Conservation (phyloP, 2,329 filamentous ascomycete genomes). For the Leptographium radiaticola region DNA sequence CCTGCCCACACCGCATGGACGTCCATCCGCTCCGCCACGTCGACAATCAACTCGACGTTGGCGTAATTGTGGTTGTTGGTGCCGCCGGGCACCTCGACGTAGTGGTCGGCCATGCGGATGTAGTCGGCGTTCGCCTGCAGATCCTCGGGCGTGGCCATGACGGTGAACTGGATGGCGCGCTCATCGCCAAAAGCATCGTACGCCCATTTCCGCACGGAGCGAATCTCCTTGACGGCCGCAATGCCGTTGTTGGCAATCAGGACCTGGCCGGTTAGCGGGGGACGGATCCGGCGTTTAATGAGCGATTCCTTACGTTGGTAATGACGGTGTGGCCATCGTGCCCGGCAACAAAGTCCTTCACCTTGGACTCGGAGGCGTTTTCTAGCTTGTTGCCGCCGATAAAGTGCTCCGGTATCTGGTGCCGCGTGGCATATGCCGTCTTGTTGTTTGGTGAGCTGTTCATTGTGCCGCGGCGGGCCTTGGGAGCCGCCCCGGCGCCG, state of each 20-base stretch:
- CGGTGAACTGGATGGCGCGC: constrained; percentile 95
- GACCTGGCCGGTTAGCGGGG: constrained; percentile 42
- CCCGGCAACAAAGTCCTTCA: constrained; percentile 89
- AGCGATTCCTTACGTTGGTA: constrained; percentile 60
- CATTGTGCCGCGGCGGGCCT: constrained; percentile 7
- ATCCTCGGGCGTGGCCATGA: constrained; percentile 99
- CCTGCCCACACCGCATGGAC: constrained; percentile 98
- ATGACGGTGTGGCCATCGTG: constrained; percentile 96
- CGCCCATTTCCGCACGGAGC: constrained; percentile 98
- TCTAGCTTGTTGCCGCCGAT: constrained; percentile 86
- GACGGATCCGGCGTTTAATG: background rate
- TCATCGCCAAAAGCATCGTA: constrained; percentile 99
- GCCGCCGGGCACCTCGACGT: constrained; percentile 95
- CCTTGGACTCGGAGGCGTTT: constrained; percentile 67
- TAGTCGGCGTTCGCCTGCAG: constrained; percentile 95
- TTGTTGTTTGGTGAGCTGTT: constrained; percentile 43
- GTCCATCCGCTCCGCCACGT: constrained; percentile 95
- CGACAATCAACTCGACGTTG: constrained; percentile 97
- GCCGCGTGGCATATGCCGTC: constrained; percentile 63
- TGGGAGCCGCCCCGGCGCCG: constrained; percentile 21
- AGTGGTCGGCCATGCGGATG: constrained; percentile 98
- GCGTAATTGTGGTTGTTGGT: constrained; percentile 99
- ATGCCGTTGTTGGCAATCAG: constrained; percentile 99
- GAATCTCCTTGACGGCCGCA: constrained; percentile 97
- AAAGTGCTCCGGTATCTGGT: constrained; percentile 82